Evolutionary conservation across 208 protist species (phyloP), one percentile per base, ranked within the genome.

Genomic region (Porcisia deanei): DNA sequence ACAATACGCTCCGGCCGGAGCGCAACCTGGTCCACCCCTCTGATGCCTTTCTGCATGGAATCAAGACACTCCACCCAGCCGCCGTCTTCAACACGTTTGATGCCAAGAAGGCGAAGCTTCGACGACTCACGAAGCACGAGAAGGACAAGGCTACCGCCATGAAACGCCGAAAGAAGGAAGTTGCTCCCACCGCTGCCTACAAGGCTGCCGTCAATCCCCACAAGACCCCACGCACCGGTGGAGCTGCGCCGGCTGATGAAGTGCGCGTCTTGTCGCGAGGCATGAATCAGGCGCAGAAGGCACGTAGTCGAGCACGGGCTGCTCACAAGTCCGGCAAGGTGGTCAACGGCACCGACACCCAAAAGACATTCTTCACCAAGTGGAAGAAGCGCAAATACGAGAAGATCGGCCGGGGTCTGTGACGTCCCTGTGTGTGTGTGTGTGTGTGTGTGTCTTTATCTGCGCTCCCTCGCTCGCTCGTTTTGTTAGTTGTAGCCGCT

Each of bases 11-110:
- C 34, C 92, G 92, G 10, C 92, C 89, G 22, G 82, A 83, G 77
- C 75, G 76, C 55, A 91, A 90, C 82, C 92, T 96, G 73, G 85
- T 89, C 55, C 87, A 94, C 71, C 88, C 92, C 18, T 83, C 90
- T 18, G 87, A 91, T 37, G 81, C 82, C 14, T 96, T 93, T 54
- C 81, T 92, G 53, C 90, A 89, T 16, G 87, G 88, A 67, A 92
- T 96, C 74, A 96, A 94, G 77, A 75, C 74, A 5, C 81, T 96
- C 30, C 88, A 83, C 43, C 92, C 92, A 3, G 90, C 92, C 3
- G 72, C 86, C 37, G 75, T 85, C 20, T 96, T 96, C 63, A 90
- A 91, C 77, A 96, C 92, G 14, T 96, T 93, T 75, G 90, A 96
- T 67, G 39, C 87, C 37, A 81, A 85, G 65, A 94, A 93, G 83